Base-by-base conservation (phyloP, 2,329 filamentous ascomycete species). In the Diaporthe ilicicola region DNA sequence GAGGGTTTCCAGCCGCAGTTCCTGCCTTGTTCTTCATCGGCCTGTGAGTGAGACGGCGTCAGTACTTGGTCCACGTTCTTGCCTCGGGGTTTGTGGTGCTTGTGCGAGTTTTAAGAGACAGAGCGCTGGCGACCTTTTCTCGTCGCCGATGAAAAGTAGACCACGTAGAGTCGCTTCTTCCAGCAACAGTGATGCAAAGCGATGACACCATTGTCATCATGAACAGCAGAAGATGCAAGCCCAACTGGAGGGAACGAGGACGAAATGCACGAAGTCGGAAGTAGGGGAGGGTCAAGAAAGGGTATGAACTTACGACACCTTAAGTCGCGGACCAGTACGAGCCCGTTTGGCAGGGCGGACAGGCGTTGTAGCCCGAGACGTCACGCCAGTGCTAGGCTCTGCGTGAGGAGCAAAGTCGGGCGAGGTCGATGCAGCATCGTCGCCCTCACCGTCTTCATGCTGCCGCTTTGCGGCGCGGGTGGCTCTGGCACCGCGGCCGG, bases 1-100 rank as follows among this genome's bases (percentile, higher is more conserved):
- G 89, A 78, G 91, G 88, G 78, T 93, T 86, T 77, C 92, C 92
- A 79, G 91, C 91, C 75, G 90, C 88, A 74, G 89, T 89, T 75
- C 90, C 89, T 73, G 87, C 86, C 81, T 91, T 92, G 83, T 92
- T 94, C 84, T 95, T 95, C 81, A 92, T 87, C 54, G 93, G 93
- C 75, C 93, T 95, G 79, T 61, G 74, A 72, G 77, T 74, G 75
- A 55, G 10, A 64, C 76, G 67, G 67, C 74, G 70, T 76, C 70
- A 73, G 74, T 75, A 61, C 5, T 32, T 15, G 17, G n/a, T 37
- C 15, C 42, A 19, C 27, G 12, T 2, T 2, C 9, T 42, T 37
- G 19, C 9, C 15, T 17, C 27, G 10, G 10, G 8, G 48, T 13
- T n/a, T 27, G 19, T 29, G 44, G 12, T 59, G 53, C 29, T 22